Evolutionary conservation across 306 rosid genomes (phyloP), one percentile per base, ranked within the genome.

Genomic region (Lithocarpus polystachyus): DNA sequence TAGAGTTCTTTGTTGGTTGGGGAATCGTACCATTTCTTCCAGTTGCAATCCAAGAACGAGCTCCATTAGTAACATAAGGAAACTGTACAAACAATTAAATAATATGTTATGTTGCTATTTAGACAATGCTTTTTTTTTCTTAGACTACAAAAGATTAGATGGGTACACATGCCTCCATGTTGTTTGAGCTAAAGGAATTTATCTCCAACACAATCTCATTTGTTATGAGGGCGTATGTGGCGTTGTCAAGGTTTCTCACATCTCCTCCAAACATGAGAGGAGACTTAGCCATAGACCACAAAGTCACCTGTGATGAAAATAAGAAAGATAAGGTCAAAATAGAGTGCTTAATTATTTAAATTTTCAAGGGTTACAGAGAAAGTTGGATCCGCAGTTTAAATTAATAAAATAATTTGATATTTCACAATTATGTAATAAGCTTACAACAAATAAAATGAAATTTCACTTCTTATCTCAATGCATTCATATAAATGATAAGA

Each of bases 211-310:
- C 45, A 40, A 83, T 89, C 53, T 97, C 94, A 81, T 91, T 86
- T 9, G 94, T 89, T 78, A 95, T 86, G 75, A 93, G 57, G 56
- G 75, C 72, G 55, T 52, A 86, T 52, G 97, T 89, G 51, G 68
- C 5, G 19, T 84, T 56, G 69, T 93, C 90, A 4, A 93, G 83
- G 51, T 84, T 89, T 80, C 96, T 86, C 84, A 95, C 81, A 88
- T 95, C 98, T 68, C 99, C 99, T 28, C 99, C 99, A 85, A 75
- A 95, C 97, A 95, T 95, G 68, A 95, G 89, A 76, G 99, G 99
- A 88, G 99, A 95, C 85, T 88, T 95, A 52, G 99, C 92, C 84
- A 95, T 84, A 72, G 93, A 84, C 98, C 99, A 95, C 78, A 95
- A 77, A 74, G 96, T 93, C 89, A 93, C 84, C 99, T 95, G 90